Evolutionary conservation across 2,329 filamentous ascomycete genomes (phyloP).

Genomic region (Xylariales sp.): DNA sequence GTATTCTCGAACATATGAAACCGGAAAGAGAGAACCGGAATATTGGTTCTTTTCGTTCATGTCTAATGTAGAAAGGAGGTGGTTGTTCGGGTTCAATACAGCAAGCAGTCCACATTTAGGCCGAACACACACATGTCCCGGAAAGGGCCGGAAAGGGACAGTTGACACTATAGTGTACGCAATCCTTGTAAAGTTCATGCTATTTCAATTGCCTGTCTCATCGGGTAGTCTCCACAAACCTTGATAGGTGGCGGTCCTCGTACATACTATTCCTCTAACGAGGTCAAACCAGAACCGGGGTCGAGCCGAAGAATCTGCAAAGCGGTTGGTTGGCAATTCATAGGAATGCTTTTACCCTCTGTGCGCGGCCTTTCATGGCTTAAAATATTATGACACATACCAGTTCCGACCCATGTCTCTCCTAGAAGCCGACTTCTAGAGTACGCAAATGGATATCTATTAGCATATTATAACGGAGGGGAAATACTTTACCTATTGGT

Average conservation of each 20-base stretch:
- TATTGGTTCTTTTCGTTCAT: not conserved
- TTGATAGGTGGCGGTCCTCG: not conserved
- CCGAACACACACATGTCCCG: not conserved
- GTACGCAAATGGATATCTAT: conserved; percentile 22
- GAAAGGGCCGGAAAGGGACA: not conserved
- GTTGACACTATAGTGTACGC: not conserved
- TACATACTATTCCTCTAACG: not conserved
- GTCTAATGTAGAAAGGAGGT: not conserved
- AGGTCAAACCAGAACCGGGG: not conserved
- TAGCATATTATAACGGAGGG: conserved; percentile 26
- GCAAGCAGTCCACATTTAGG: too few relatives aligned
- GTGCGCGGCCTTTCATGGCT: not conserved
- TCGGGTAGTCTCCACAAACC: conserved; percentile 25
- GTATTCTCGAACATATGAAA: conserved; percentile 17
- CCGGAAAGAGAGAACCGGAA: conserved; percentile 3
- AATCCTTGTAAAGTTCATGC: not conserved
- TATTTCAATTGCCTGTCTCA: conserved; percentile 18
- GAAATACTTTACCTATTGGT: conserved; percentile 38
- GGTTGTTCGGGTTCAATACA: not conserved
- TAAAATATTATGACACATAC: conserved; percentile 1
- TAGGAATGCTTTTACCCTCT: not conserved
- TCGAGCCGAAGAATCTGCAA: not conserved
- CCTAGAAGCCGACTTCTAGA: conserved; percentile 4
- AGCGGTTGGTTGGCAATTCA: not conserved
- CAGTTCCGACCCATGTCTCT: conserved; percentile 5